Evolutionary conservation across 2,329 filamentous ascomycete genomes (phyloP), one percentile per base, ranked within the genome.

Genomic region (Rutstroemia sp.): DNA sequence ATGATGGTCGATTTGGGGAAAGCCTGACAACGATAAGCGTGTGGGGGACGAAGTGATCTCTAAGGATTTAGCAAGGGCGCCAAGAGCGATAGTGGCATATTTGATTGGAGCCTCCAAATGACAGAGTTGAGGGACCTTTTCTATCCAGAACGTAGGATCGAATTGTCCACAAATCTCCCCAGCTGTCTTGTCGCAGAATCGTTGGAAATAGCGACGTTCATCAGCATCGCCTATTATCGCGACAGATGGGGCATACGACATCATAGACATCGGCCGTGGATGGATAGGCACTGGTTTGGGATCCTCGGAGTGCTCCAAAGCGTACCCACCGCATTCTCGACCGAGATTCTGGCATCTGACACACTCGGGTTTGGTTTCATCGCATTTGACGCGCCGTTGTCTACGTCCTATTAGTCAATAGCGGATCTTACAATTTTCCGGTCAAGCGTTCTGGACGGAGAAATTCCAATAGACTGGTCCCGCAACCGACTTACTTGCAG

Each of bases 341-440:
- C 68, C 68, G 21, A 68, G 62, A 48, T 67, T 69, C 49, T 68
- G 65, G 56, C 67, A 70, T 59, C 68, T 61, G 23, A 67, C 57
- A 54, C 68, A 70, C 21, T 61, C 63, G 49, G 67, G 68, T 58
- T 68, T 67, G 19, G 65, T 66, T 57, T 70, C 68, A 54, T 70
- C 68, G 58, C 67, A 70, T 58, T 70, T 70, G 12, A 70, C 68
- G 30, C 67, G 62, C 39, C 68, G 66, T 61, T 67, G 64, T 60
- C 67, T 69, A 56, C 48, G 42, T 25, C 49, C 18, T 27, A 56
- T 65, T 56, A 65, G 63, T 53, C 30, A 54, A 41, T 57, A 37
- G 25, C 12, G 19, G 37, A 54, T 45, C 47, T 50, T 14, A 41
- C 52, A 14, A 48, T 49, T 34, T 34, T 53, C 50, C 39, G 37